Evolutionary conservation across 495 filamentous ascomycete genomes (phyloP).

Genomic region (Tetracladium setigerum): DNA sequence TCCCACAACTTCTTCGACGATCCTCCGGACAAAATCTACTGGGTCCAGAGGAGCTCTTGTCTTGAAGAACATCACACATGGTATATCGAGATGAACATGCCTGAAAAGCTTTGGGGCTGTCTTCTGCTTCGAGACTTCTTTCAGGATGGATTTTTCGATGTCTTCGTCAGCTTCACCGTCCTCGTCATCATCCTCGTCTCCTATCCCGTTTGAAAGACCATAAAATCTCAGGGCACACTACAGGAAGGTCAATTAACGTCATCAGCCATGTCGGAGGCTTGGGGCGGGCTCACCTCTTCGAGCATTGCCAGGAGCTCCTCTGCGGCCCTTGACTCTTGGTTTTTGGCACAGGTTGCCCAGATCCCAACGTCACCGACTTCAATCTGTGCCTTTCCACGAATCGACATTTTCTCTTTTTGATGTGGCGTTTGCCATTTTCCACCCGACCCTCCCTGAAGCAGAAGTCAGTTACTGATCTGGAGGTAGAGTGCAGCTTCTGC

Average conservation of each 20-base stretch:
- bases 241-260: not conserved
- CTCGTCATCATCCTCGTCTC: slow-evolving; percentile 28
- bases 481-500: not conserved
- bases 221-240: slow-evolving; percentile 57
- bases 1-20: slow-evolving; percentile 58
- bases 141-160: slow-evolving; percentile 77
- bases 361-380: slow-evolving; percentile 77
- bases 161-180: slow-evolving; percentile 43
- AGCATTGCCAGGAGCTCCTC: slow-evolving; percentile 68
- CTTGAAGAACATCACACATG: slow-evolving; percentile 68
- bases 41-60: slow-evolving; percentile 67
- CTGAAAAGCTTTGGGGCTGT: slow-evolving; percentile 44
- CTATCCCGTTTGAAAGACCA: slow-evolving; percentile 27
- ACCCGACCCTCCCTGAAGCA: slow-evolving; percentile 34
- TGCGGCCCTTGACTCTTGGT: slow-evolving; percentile 69
- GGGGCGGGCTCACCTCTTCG: slow-evolving; percentile 21
- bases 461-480: not conserved
- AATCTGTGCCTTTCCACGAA: slow-evolving; percentile 33
- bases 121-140: slow-evolving; percentile 55
- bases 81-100: slow-evolving; percentile 61
- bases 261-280: not conserved
- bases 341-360: slow-evolving; percentile 81
- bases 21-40: slow-evolving; percentile 63
- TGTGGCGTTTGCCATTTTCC: slow-evolving; percentile 51
- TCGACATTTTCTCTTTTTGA: slow-evolving; percentile 35